Conservation (phyloP, 768 basidiomycete genomes). For the Paxillus rubicundulus region DNA sequence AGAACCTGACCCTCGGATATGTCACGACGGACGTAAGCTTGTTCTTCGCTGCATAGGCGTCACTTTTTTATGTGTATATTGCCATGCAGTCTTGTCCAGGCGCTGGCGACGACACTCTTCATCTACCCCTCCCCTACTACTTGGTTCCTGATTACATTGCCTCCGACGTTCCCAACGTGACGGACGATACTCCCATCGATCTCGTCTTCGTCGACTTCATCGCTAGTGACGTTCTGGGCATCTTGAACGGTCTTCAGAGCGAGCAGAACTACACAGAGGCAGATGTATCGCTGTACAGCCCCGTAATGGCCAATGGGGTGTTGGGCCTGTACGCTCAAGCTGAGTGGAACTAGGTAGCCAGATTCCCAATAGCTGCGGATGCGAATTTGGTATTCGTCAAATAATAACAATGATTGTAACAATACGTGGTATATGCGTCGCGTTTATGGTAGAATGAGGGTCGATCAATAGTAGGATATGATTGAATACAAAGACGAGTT, state of each 20-base stretch:
- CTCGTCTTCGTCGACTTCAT: constrained; percentile 79
- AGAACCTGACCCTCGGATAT: constrained; percentile 68
- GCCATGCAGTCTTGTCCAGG: constrained; percentile 60
- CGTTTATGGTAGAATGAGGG: background rate
- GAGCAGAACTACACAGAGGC: constrained; percentile 45
- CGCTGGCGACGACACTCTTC: constrained; percentile 69
- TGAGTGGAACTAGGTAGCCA: constrained; percentile 25
- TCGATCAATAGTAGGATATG: background rate
- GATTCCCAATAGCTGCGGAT: background rate
- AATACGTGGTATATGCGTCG: background rate
- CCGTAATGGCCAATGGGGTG: constrained; percentile 38
- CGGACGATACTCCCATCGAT: constrained; percentile 55
- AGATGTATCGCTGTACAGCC: constrained; percentile 57
- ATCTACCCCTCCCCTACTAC: constrained; percentile 59
- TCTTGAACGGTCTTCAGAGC: constrained; percentile 56
- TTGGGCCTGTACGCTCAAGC: constrained; percentile 40
- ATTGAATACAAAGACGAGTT: constrained; percentile 1
- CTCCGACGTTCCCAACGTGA: constrained; percentile 50
- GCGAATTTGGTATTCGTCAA: background rate
- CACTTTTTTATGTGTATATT: background rate
- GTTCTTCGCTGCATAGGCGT: background rate
- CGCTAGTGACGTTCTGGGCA: constrained; percentile 44
- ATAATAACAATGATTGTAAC: too few relatives aligned
- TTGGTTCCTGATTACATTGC: constrained; percentile 55
- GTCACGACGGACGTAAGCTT: constrained; percentile 63